Percentiles rank a stretch among this genome's conserved stretches.
phyloP scores from a whole-genome alignment of 306 rosid genomes.

The Prunus kanzakura region DNA sequence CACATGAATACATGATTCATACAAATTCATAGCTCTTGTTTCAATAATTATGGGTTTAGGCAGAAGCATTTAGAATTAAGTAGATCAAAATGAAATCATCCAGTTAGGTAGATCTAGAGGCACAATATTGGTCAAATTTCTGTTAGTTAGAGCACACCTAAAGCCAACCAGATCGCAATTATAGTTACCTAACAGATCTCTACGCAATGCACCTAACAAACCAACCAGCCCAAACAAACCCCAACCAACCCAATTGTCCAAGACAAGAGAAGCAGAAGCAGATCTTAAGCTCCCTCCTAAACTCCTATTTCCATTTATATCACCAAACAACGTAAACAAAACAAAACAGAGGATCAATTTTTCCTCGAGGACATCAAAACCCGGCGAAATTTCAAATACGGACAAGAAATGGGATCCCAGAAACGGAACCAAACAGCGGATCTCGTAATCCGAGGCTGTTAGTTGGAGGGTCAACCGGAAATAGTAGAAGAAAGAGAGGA shows the following conservation, averaged over 20 bases:
- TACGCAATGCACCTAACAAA: slow-evolving; percentile 6
- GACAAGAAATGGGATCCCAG: slow-evolving; percentile 11
- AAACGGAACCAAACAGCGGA: slow-evolving; percentile 22
- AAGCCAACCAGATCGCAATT: not conserved
- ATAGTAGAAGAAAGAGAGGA: not conserved
- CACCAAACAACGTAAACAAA: not conserved
- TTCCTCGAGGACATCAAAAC: slow-evolving; percentile 9
- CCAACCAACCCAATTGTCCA: slow-evolving; percentile 14
- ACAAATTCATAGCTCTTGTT: not conserved
- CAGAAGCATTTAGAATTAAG: not conserved
- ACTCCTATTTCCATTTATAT: not conserved
- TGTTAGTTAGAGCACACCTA: not conserved
- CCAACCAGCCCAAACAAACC: not conserved
- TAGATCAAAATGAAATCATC: not conserved
- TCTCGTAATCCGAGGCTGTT: not conserved
- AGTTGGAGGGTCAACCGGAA: not conserved
- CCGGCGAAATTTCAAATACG: not conserved
- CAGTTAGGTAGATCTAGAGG: slow-evolving; percentile 14
- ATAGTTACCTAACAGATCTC: slow-evolving; percentile 13
- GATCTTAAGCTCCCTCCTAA: slow-evolving; percentile 15
- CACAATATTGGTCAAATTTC: not conserved
- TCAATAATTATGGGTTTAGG: not conserved
- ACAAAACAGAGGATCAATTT: slow-evolving; percentile 13
- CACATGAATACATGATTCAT: not conserved
- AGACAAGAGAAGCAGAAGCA: not conserved